These are phyloP conservation scores for Entomortierella parvispora DNA, from an alignment of 192 early-diverging fungal species.

Conservation along the genomic window DNA sequence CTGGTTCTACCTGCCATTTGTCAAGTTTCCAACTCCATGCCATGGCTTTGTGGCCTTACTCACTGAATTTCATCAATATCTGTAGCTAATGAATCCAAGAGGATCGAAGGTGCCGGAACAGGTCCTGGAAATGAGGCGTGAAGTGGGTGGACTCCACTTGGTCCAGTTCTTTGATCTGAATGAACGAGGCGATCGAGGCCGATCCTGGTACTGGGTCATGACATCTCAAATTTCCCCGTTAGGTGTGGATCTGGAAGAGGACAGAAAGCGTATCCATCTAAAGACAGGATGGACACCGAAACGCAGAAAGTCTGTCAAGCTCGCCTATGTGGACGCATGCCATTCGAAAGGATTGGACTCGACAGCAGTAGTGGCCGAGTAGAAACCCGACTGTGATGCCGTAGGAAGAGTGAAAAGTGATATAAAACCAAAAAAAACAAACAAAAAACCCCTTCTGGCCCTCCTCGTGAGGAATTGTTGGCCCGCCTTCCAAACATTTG, in stretches of 20 bases:
- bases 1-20: background rate
- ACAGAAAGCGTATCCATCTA: slow-evolving; percentile 10
- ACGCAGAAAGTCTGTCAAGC: slow-evolving; percentile 18
- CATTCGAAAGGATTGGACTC: background rate
- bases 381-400: too few relatives aligned
- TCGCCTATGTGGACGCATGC: slow-evolving; percentile 27
- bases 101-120: slow-evolving; percentile 38
- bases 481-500: too few relatives aligned
- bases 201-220: slow-evolving; percentile 31
- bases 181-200: slow-evolving; percentile 17
- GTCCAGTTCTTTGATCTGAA: slow-evolving; percentile 50
- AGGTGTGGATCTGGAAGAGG: slow-evolving; percentile 23
- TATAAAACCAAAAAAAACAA: too few relatives aligned
- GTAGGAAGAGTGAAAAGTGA: too few relatives aligned
- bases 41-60: too few relatives aligned
- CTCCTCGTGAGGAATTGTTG: too few relatives aligned
- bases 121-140: slow-evolving; percentile 28
- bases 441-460: too few relatives aligned
- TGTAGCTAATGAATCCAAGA: slow-evolving; percentile 56
- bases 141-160: slow-evolving; percentile 26
- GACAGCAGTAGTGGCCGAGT: slow-evolving; percentile 4
- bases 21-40: background rate
- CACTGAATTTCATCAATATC: background rate
- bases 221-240: slow-evolving; percentile 3
- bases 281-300: slow-evolving; percentile 20